Percentiles rank a stretch among this genome's conserved stretches.
Evolutionary conservation across 345 rosid genomes (phyloP).

Genomic region (Linum tenue): DNA sequence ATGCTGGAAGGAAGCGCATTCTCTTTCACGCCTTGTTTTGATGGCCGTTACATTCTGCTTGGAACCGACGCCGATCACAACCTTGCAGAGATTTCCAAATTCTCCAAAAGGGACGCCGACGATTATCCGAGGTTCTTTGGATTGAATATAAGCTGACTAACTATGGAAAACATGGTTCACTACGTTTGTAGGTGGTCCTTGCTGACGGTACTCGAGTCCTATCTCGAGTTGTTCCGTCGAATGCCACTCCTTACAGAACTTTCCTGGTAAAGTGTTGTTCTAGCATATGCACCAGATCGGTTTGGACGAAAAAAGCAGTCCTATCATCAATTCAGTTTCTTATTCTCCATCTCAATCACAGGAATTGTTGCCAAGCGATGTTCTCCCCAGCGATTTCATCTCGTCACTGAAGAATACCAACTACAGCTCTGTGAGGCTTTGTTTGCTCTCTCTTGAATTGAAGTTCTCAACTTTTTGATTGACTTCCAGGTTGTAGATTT

Average conservation of each 20-base stretch:
- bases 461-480: background rate
- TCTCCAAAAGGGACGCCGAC: conserved; percentile 71
- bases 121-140: conserved; percentile 50
- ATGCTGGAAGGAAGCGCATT: conserved; percentile 72
- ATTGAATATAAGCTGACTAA: conserved; percentile 8
- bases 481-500: too few species aligned
- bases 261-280: conserved; percentile 41
- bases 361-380: conserved; percentile 63
- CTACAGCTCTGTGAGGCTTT: conserved; percentile 68
- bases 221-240: conserved; percentile 62
- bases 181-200: conserved; percentile 47
- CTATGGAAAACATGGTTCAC: background rate
- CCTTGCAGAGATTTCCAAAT: conserved; percentile 62
- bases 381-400: conserved; percentile 57
- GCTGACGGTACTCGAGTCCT: conserved; percentile 61
- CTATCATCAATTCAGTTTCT: background rate
- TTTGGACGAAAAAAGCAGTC: background rate
- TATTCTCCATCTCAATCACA: conserved; percentile 20
- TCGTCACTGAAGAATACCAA: conserved; percentile 52
- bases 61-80: conserved; percentile 57
- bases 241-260: conserved; percentile 85
- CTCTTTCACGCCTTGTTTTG: conserved; percentile 86
- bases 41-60: conserved; percentile 71
- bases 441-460: background rate
- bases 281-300: background rate